Evolutionary conservation across 257 asterid species (phyloP), one percentile per base, ranked within the genome.

Genomic region (Primulina huaijiensis): DNA sequence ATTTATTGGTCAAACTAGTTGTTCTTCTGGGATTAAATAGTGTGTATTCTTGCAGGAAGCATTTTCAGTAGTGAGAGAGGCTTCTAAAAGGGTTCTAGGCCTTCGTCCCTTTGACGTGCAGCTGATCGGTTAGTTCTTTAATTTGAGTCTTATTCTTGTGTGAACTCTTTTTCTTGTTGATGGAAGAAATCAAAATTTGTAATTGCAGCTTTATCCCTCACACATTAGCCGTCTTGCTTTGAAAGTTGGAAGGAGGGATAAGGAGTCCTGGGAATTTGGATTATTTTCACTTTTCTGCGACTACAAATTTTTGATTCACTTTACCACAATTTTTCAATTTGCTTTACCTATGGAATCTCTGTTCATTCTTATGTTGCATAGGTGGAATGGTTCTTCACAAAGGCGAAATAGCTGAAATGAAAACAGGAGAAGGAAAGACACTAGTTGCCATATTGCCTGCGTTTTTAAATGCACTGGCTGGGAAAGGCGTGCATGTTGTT

Each of bases 341-440:
- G 4, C 53, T 67, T 65, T 17, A 65, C 70, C n/a, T 60, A 20
- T n/a, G 8, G 37, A 60, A 19, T 21, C 43, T 46, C 29, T 65
- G 3, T 56, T 74, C 37, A 50, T 72, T 59, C 74, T 58, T 69
- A 20, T 71, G 75, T 34, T 75, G 46, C 62, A 40, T 63, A 88
- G 97, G 98, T 76, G 96, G 92, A 46, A 90, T 93, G 92, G 99
- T 90, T 78, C 97, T 93, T 67, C 99, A 93, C 82, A 93, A 89
- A 80, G 99, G 99, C 70, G 95, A 93, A 80, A 93, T 93, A 74
- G 95, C 99, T 72, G 99, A 93, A 80, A 93, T 93, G 97, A 89
- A 92, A 79, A 93, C 99, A 16, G 99, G 99, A 72, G 99, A 93
- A 87, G 99, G 99, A 16, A 93, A 93, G 84, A 93, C 99, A 53